Conservation (phyloP, 257 asterid species). For the Ocimum tenuiflorum region DNA sequence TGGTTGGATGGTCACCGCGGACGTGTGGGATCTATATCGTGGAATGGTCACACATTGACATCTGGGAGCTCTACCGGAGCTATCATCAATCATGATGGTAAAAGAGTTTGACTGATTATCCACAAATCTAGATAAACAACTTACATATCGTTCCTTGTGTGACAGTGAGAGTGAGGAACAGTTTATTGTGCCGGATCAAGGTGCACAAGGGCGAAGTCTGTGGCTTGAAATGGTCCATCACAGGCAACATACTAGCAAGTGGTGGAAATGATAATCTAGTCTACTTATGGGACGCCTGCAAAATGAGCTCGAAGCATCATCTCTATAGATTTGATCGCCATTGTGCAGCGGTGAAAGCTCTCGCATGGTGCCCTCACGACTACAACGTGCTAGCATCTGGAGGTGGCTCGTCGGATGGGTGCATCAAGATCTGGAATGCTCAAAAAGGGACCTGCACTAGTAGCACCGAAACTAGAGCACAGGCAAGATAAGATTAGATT, state of each 20-base stretch:
- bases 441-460: constrained; percentile 51
- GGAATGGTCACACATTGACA: constrained; percentile 58
- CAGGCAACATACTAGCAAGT: constrained; percentile 53
- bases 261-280: constrained; percentile 63
- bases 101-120: not conserved
- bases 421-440: constrained; percentile 59
- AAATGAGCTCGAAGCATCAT: constrained; percentile 43
- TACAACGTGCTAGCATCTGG: constrained; percentile 64
- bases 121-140: not conserved
- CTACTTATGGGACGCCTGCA: constrained; percentile 56
- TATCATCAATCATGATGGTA: constrained; percentile 73
- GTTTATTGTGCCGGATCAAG: constrained; percentile 26
- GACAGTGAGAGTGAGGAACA: constrained; percentile 58
- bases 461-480: constrained; percentile 47
- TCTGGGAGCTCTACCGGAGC: constrained; percentile 55
- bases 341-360: constrained; percentile 70
- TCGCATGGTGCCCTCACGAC: constrained; percentile 79
- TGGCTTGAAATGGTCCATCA: constrained; percentile 66
- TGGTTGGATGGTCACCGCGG: constrained; percentile 39
- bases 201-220: constrained; percentile 49
- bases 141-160: not conserved
- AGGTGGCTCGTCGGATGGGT: constrained; percentile 57
- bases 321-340: constrained; percentile 40
- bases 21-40: constrained; percentile 52
- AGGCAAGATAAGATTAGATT: constrained; percentile 31